Evolutionary conservation across 1,284 basidiomycete species (phyloP).

Genomic region (Xanthoconium separans): DNA sequence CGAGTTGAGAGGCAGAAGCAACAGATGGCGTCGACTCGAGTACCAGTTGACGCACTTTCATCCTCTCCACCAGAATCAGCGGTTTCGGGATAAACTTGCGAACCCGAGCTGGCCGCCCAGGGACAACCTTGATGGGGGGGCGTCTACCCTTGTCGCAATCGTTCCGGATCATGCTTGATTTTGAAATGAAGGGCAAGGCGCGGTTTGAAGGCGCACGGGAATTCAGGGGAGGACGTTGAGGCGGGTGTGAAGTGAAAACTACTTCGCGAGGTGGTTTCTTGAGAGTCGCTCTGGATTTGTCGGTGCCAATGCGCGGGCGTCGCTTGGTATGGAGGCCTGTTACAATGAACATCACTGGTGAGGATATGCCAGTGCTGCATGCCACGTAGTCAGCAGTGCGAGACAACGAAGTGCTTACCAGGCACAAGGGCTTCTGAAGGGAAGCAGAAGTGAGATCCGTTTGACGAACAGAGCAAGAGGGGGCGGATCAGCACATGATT

Average conservation of each 20-base stretch:
- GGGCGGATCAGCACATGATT: neutral
- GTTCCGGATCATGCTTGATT: slow-evolving; percentile 10
- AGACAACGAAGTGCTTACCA: slow-evolving; percentile 14
- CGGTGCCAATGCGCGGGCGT: neutral
- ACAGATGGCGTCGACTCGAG: neutral
- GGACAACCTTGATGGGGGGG: neutral
- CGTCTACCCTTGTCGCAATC: neutral
- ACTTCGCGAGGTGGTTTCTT: neutral
- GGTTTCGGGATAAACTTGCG: slow-evolving; percentile 27
- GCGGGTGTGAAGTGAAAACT: neutral
- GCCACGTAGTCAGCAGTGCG: slow-evolving; percentile 14
- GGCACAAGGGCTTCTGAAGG: neutral
- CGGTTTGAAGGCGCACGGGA: neutral
- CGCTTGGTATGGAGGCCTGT: slow-evolving; percentile 26
- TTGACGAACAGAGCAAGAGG: neutral
- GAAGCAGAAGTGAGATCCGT: neutral
- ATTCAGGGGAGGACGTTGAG: neutral
- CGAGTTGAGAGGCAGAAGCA: neutral
- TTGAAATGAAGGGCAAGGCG: neutral
- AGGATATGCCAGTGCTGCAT: slow-evolving; percentile 10
- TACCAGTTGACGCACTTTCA: slow-evolving; percentile 18
- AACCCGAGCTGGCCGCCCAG: slow-evolving; percentile 11
- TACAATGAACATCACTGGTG: slow-evolving; percentile 24
- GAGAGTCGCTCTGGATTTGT: neutral
- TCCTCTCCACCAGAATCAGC: slow-evolving; percentile 24